A percentile compares a stretch with the other conserved stretches of the same genome.
Evolutionary conservation across 345 rosid genomes (phyloP).

Genomic region (Noccaea caerulescens): DNA sequence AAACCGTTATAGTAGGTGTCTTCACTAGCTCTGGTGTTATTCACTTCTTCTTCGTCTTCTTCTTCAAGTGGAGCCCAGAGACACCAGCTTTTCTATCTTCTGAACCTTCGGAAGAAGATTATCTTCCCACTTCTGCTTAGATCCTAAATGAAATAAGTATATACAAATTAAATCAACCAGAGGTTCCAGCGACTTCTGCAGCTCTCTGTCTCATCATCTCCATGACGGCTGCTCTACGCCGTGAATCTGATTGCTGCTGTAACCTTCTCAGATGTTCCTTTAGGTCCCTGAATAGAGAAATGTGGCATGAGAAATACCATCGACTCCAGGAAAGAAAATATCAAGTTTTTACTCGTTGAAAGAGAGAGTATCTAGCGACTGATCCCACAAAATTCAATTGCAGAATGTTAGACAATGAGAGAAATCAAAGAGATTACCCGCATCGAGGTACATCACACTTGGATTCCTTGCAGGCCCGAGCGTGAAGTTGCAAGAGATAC

Average conservation of each 20-base stretch:
- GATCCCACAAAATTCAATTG: not conserved
- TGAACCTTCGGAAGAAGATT: constrained; percentile 41
- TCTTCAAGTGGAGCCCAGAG: constrained; percentile 19
- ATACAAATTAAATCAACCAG: constrained; percentile 56
- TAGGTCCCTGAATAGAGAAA: constrained; percentile 70
- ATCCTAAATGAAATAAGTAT: constrained; percentile 43
- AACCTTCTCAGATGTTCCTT: constrained; percentile 92
- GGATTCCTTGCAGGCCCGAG: constrained; percentile 98
- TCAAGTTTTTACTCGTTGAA: not conserved
- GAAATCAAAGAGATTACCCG: constrained; percentile 56
- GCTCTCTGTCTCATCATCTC: constrained; percentile 99
- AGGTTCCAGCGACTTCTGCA: constrained; percentile 92
- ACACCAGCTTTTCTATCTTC: constrained; percentile 32
- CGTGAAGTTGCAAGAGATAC: constrained; percentile 97
- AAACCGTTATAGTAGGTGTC: not conserved
- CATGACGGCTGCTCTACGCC: constrained; percentile 99
- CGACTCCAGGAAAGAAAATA: constrained; percentile 1
- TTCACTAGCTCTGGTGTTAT: constrained; percentile 18
- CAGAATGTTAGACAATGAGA: constrained; percentile 14
- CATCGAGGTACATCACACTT: constrained; percentile 95
- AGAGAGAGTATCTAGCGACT: constrained; percentile 9
- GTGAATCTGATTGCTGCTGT: constrained; percentile 95
- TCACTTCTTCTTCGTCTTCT: constrained; percentile 10
- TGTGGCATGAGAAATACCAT: constrained; percentile 11
- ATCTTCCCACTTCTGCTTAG: constrained; percentile 13